Conservation (phyloP, 1,284 basidiomycete species). For the Sporisorium graminicola region DNA sequence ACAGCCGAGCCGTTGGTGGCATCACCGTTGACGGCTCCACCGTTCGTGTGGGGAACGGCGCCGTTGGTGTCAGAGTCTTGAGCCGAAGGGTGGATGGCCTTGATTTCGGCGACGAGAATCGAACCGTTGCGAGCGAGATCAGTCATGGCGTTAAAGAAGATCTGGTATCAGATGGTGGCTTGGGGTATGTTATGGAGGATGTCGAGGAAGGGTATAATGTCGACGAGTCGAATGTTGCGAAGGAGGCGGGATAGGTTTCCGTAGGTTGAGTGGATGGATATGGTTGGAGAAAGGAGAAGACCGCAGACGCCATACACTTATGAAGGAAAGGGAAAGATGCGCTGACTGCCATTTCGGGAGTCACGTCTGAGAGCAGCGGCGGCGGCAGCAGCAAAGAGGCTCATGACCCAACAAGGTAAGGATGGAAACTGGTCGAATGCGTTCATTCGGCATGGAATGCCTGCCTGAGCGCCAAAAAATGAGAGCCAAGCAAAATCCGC, state of each 20-base stretch:
- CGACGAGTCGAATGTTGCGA: background rate
- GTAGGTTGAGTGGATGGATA: conserved; percentile 14
- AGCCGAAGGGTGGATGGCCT: conserved; percentile 36
- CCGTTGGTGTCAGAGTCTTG: conserved; percentile 13
- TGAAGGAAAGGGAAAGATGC: background rate
- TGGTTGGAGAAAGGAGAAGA: background rate
- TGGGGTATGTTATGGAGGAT: conserved; percentile 4
- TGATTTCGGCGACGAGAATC: conserved; percentile 53
- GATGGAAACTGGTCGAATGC: conserved; percentile 33
- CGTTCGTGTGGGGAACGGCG: conserved; percentile 3
- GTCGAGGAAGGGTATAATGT: conserved; percentile 8
- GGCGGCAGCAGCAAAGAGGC: background rate
- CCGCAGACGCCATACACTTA: background rate
- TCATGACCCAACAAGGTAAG: background rate
- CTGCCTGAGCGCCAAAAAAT: background rate
- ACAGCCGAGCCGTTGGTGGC: conserved; percentile 9
- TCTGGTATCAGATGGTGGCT: conserved; percentile 10
- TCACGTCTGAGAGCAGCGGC: background rate
- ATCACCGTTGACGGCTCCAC: conserved; percentile 7
- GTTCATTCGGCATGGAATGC: conserved; percentile 30
- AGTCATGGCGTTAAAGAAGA: conserved; percentile 30
- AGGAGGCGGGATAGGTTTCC: background rate
- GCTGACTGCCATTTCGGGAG: no score
- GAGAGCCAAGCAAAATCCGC: background rate
- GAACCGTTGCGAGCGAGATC: conserved; percentile 50